Percentiles rank a stretch among this genome's conserved stretches.
Evolutionary conservation across 371 early-diverging fungal genomes (phyloP).

Genomic region (Sporodiniella umbellata): DNA sequence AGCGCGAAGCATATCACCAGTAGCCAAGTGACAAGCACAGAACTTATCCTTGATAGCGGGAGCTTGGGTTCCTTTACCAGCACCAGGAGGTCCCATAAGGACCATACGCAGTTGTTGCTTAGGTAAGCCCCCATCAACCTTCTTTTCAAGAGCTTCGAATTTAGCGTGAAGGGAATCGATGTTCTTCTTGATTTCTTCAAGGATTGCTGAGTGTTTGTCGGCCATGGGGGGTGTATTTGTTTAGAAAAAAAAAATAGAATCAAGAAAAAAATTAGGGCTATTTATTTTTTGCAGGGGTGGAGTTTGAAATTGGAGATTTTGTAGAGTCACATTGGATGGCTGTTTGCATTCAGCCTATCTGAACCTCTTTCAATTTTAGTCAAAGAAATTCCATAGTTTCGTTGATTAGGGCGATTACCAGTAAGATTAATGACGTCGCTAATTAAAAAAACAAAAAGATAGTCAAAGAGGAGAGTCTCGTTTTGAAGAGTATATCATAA

Average conservation of each 20-base stretch:
- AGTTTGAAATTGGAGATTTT: conserved; percentile 5
- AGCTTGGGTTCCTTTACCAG: conserved; percentile 99
- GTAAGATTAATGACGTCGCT: too few species aligned
- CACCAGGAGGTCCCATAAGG: conserved; percentile 98
- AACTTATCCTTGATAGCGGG: conserved; percentile 92
- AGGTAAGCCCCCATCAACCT: conserved; percentile 40
- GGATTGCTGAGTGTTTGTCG: conserved; percentile 42
- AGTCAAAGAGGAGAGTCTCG: too few species aligned
- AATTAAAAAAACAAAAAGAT: too few species aligned
- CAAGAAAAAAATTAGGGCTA: background rate
- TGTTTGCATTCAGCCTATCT: background rate
- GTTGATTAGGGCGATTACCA: too few species aligned
- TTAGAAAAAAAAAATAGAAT: conserved; percentile 1
- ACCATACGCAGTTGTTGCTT: conserved; percentile 76
- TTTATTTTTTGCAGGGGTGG: conserved; percentile 1
- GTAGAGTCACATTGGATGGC: conserved; percentile 5
- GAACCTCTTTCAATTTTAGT: background rate
- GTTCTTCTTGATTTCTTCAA: conserved; percentile 57
- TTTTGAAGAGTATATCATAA: too few species aligned
- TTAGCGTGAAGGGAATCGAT: conserved; percentile 46
- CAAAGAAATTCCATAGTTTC: background rate
- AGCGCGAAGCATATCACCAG: conserved; percentile 99
- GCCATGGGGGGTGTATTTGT: conserved; percentile 30
- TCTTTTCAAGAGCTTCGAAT: conserved; percentile 49
- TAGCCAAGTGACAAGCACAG: conserved; percentile 96